These are phyloP conservation scores for Rubia balearica DNA, from an alignment of 305 asterid species.

Conservation along the genomic window DNA sequence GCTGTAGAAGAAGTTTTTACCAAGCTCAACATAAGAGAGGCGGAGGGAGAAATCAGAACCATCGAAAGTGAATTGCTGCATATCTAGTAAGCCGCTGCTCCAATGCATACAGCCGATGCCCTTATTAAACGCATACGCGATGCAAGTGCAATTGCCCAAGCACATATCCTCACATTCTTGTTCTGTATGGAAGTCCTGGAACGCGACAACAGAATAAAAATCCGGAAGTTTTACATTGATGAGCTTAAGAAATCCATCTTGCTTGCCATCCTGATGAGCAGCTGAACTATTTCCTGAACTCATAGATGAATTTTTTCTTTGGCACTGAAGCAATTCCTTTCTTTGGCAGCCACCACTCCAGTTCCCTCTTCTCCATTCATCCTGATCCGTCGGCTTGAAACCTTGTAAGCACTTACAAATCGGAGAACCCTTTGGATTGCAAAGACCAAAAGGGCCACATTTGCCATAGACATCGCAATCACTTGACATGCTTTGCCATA, in stretches of 20 bases:
- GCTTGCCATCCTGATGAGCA: constrained; percentile 1
- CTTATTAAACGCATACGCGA: constrained; percentile 16
- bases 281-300: not conserved
- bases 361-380: constrained; percentile 38
- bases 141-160: constrained; percentile 23
- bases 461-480: constrained; percentile 39
- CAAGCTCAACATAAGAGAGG: constrained; percentile 7
- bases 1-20: not conserved
- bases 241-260: constrained; percentile 43
- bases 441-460: constrained; percentile 44
- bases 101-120: constrained; percentile 27
- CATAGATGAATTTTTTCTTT: constrained; percentile 19
- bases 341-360: constrained; percentile 49
- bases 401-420: constrained; percentile 42
- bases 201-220: constrained; percentile 20
- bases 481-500: constrained; percentile 25
- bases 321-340: constrained; percentile 30
- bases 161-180: constrained; percentile 29
- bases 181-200: not conserved
- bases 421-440: constrained; percentile 21
- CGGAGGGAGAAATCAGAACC: constrained; percentile 9
- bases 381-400: constrained; percentile 25
- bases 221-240: constrained; percentile 37
- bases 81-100: constrained; percentile 17
- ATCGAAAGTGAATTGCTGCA: constrained; percentile 11